Percentiles rank a stretch among this genome's conserved stretches.
Evolutionary conservation across 2,329 filamentous ascomycete species (phyloP).

Genomic region (Neofusicoccum kwambonambiense): DNA sequence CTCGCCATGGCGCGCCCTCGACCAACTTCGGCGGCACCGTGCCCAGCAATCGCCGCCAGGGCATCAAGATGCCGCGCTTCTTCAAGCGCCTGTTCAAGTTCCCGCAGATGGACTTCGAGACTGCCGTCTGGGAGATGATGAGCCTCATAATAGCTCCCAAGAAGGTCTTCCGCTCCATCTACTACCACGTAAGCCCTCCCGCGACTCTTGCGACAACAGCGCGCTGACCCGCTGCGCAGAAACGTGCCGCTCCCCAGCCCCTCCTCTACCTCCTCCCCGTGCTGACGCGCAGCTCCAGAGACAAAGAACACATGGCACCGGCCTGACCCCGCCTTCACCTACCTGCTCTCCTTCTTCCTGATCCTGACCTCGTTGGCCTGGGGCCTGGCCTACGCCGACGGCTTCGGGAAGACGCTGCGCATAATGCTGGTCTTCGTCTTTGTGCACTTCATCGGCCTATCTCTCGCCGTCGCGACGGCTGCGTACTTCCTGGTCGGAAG

Average conservation of each 20-base stretch:
- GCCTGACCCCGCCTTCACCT: slow-evolving; percentile 68
- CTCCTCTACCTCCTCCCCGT: background rate
- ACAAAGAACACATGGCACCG: slow-evolving; percentile 70
- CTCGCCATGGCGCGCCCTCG: slow-evolving; percentile 54
- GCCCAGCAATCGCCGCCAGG: slow-evolving; percentile 50
- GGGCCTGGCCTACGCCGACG: slow-evolving; percentile 57
- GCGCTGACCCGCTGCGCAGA: slow-evolving; percentile 28
- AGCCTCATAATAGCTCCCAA: slow-evolving; percentile 66
- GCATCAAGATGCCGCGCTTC: slow-evolving; percentile 63
- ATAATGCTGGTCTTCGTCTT: slow-evolving; percentile 51
- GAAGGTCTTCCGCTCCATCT: slow-evolving; percentile 70
- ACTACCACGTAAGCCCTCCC: slow-evolving; percentile 57
- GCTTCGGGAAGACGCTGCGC: slow-evolving; percentile 43
- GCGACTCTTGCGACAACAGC: slow-evolving; percentile 2
- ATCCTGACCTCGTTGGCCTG: slow-evolving; percentile 54
- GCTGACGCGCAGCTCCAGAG: slow-evolving; percentile 44
- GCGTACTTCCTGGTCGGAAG: slow-evolving; percentile 64
- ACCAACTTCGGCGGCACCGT: slow-evolving; percentile 52
- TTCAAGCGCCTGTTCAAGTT: slow-evolving; percentile 71
- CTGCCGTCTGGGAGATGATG: slow-evolving; percentile 72
- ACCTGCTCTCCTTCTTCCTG: slow-evolving; percentile 66
- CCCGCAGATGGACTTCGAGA: slow-evolving; percentile 72
- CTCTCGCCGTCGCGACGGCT: slow-evolving; percentile 59
- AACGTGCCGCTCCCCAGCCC: slow-evolving; percentile 31
- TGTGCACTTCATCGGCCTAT: slow-evolving; percentile 61